A percentile compares a stretch with the other conserved stretches of the same genome.
phyloP scores from a whole-genome alignment of 2,329 filamentous ascomycete genomes.

The Sporothrix humicola region DNA sequence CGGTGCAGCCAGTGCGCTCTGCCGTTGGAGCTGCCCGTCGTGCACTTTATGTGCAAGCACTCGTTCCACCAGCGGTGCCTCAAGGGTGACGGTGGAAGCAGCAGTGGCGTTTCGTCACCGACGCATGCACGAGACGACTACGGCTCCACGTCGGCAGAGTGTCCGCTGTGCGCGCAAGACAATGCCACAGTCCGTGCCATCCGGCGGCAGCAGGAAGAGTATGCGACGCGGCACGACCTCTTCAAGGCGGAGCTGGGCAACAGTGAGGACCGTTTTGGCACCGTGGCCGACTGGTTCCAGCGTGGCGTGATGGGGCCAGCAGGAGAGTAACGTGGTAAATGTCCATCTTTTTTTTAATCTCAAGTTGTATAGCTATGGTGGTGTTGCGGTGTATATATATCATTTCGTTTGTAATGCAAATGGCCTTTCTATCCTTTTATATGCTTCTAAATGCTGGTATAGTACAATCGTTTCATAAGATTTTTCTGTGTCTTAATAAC shows the following conservation, averaged over 20 bases:
- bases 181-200: slow-evolving; percentile 91
- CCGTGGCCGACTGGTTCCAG: slow-evolving; percentile 93
- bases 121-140: neutral
- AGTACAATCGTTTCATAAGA: neutral
- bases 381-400: slow-evolving; percentile 7
- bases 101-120: slow-evolving; percentile 53
- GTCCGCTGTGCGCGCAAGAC: slow-evolving; percentile 80
- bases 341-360: too few species aligned
- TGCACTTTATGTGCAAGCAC: slow-evolving; percentile 97
- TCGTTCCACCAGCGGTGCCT: slow-evolving; percentile 94
- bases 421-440: slow-evolving; percentile 24
- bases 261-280: slow-evolving; percentile 84
- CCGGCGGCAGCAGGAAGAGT: slow-evolving; percentile 82
- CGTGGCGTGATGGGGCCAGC: slow-evolving; percentile 78
- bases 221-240: slow-evolving; percentile 83
- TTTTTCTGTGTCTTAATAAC: neutral
- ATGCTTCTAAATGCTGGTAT: slow-evolving; percentile 19
- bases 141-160: slow-evolving; percentile 61
- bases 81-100: slow-evolving; percentile 48
- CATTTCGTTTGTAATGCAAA: neutral
- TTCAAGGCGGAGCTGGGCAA: slow-evolving; percentile 80
- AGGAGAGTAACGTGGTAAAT: slow-evolving; percentile 36
- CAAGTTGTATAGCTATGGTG: too few species aligned
- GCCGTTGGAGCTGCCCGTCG: slow-evolving; percentile 81
- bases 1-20: slow-evolving; percentile 83